Percentiles rank a stretch among this genome's conserved stretches.
Conservation (phyloP, 345 rosid genomes). For the Aegle marmelos region DNA sequence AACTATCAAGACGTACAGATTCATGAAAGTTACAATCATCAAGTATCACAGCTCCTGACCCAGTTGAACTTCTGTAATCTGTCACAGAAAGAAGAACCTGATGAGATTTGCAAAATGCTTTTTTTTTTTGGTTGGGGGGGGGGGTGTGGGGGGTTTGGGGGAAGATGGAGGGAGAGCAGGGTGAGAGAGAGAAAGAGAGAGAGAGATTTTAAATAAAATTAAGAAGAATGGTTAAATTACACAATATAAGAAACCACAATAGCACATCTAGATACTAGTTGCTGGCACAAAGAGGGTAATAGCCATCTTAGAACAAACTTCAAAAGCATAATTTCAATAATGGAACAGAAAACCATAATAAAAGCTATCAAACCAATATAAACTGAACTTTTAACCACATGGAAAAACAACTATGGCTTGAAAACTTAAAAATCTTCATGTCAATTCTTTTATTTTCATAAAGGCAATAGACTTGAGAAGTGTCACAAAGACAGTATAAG, state of each 20-base stretch:
- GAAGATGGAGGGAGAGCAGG: no score
- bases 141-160: background rate
- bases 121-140: no score
- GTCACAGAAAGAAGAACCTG: constrained; percentile 28
- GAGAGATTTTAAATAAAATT: background rate
- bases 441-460: background rate
- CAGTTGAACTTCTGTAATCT: constrained; percentile 86
- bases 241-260: background rate
- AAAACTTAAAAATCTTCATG: background rate
- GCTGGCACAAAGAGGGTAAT: background rate
- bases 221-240: background rate
- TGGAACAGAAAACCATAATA: background rate
- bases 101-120: background rate
- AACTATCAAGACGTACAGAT: constrained; percentile 93
- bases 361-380: background rate
- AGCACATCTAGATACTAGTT: background rate
- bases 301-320: constrained; percentile 1
- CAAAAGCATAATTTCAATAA: background rate
- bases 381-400: background rate
- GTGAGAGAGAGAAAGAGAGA: no score
- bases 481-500: constrained; percentile 9
- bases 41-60: constrained; percentile 80
- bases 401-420: background rate
- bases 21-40: constrained; percentile 99
- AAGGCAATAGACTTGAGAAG: constrained; percentile 1